Evolutionary conservation across 352 stramenopile genomes (phyloP).

Genomic region (Phytophthora sp.): DNA sequence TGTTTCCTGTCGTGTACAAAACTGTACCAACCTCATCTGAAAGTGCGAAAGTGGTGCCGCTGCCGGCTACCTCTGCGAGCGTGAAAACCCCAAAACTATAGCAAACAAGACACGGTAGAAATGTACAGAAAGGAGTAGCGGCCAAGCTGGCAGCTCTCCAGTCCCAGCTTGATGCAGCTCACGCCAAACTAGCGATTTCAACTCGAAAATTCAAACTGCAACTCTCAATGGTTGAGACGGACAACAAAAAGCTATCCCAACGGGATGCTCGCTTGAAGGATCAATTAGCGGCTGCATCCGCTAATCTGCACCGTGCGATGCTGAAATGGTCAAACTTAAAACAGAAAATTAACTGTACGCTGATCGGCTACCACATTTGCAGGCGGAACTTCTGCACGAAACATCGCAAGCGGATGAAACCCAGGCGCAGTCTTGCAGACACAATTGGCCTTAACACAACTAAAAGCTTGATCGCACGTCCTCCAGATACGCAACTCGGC

Average conservation of each 20-base stretch:
- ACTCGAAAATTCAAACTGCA: conserved; percentile 35
- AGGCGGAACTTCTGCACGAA: conserved; percentile 50
- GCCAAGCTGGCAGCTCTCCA: conserved; percentile 18
- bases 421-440: conserved; percentile 47
- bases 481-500: conserved; percentile 44
- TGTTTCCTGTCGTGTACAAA: conserved; percentile 56
- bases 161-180: conserved; percentile 17
- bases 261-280: conserved; percentile 48
- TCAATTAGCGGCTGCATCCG: conserved; percentile 32
- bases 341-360: conserved; percentile 63
- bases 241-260: conserved; percentile 49
- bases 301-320: conserved; percentile 47
- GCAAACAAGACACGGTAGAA: conserved; percentile 1
- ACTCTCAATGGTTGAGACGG: conserved; percentile 38
- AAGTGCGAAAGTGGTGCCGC: not conserved
- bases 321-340: conserved; percentile 44
- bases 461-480: conserved; percentile 51
- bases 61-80: not conserved
- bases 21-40: not conserved
- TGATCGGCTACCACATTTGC: conserved; percentile 48
- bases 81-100: not conserved
- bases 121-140: not conserved
- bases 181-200: conserved; percentile 13
- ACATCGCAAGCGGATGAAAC: conserved; percentile 53
- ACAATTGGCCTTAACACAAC: conserved; percentile 44